A percentile compares a stretch with the other conserved stretches of the same genome.
Evolutionary conservation across 225 moss, liverwort and hornwort species (phyloP).

Genomic region (Bryoerythrophyllum caledonicum): DNA sequence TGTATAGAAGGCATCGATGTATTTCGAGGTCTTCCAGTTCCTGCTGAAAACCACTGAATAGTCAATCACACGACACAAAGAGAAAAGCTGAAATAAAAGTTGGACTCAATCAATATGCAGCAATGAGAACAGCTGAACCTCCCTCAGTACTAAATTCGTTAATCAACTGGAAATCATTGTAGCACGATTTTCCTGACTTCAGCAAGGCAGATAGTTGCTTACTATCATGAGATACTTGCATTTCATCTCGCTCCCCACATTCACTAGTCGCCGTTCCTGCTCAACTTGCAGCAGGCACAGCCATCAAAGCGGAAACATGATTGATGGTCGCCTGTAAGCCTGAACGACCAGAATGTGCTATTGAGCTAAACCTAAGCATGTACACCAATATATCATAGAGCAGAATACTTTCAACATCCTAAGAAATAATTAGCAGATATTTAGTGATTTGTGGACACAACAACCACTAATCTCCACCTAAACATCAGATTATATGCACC

Average conservation of each 20-base stretch:
- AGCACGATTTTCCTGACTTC: background rate
- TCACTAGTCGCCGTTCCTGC: slow-evolving; percentile 24
- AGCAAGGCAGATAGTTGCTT: slow-evolving; percentile 12
- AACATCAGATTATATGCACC: background rate
- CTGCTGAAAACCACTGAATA: slow-evolving; percentile 31
- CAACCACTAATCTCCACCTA: slow-evolving; percentile 3
- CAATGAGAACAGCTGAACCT: slow-evolving; percentile 5
- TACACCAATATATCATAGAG: background rate
- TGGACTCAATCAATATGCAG: background rate
- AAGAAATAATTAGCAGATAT: background rate
- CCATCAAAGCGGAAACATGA: slow-evolving; percentile 11
- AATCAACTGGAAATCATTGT: slow-evolving; percentile 5
- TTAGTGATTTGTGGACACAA: background rate
- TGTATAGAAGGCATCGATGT: slow-evolving; percentile 9
- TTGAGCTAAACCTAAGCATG: slow-evolving; percentile 19
- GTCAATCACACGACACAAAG: slow-evolving; percentile 10
- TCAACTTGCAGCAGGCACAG: slow-evolving; percentile 19
- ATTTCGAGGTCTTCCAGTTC: slow-evolving; percentile 18
- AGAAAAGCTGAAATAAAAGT: background rate
- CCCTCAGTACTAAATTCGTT: background rate
- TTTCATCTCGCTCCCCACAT: slow-evolving; percentile 9
- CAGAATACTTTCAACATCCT: background rate
- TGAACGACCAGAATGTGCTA: slow-evolving; percentile 11
- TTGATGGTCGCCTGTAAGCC: slow-evolving; percentile 13
- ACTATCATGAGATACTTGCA: slow-evolving; percentile 29